Percentiles rank a stretch among this genome's conserved stretches.
Evolutionary conservation across 192 early-diverging fungal genomes (phyloP).

Genomic region (Spizellomyces sp.): DNA sequence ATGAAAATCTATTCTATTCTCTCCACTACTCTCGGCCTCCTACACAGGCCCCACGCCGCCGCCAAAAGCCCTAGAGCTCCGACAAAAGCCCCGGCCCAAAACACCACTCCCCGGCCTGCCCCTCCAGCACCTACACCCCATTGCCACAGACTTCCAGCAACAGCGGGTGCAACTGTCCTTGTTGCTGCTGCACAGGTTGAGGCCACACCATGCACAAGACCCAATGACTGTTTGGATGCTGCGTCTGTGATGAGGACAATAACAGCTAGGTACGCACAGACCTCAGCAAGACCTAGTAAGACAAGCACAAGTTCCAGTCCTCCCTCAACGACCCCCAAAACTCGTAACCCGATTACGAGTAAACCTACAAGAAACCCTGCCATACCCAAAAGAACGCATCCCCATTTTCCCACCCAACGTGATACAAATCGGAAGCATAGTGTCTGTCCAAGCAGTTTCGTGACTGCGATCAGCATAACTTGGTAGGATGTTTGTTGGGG

Average conservation of each 20-base stretch:
- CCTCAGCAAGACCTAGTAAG: constrained; percentile 38
- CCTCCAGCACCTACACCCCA: constrained; percentile 21
- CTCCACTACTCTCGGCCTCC: too few species aligned
- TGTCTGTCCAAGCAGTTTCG: constrained; percentile 44
- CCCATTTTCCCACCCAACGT: constrained; percentile 11
- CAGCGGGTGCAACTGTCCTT: constrained; percentile 39
- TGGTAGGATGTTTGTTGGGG: constrained; percentile 24
- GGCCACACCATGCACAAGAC: constrained; percentile 44
- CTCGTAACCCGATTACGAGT: constrained; percentile 17
- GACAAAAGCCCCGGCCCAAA: too few species aligned
- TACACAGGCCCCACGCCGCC: too few species aligned
- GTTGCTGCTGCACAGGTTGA: constrained; percentile 43
- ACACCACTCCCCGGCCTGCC: neutral
- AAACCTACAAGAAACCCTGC: constrained; percentile 22
- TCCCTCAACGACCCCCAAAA: neutral
- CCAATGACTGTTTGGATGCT: constrained; percentile 25
- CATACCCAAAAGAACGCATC: constrained; percentile 31
- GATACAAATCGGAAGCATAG: constrained; percentile 28
- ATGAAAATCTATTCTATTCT: too few species aligned
- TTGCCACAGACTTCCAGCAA: constrained; percentile 44
- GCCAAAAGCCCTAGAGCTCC: too few species aligned
- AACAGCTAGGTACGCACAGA: constrained; percentile 38
- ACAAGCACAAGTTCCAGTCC: constrained; percentile 19
- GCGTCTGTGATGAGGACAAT: constrained; percentile 47
- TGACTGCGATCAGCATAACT: constrained; percentile 32